Percentiles rank a stretch among this genome's conserved stretches.
phyloP scores from a whole-genome alignment of 768 basidiomycete species.

The Pulveroboletus ravenelii region DNA sequence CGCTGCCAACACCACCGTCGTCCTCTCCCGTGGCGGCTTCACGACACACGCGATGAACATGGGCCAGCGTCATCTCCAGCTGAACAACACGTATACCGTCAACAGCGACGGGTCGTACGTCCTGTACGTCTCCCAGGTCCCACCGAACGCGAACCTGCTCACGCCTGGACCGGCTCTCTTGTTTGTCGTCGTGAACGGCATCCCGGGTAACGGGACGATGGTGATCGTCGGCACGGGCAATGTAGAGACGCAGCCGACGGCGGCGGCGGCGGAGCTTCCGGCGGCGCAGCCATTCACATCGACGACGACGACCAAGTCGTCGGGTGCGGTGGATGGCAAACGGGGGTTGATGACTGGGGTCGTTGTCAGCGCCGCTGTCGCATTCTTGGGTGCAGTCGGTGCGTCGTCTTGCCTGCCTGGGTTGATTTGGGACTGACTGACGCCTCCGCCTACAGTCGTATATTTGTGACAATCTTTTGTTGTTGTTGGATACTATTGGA shows the following conservation, averaged over 20 bases:
- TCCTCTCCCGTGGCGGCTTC: slow-evolving; percentile 79
- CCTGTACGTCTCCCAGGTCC: slow-evolving; percentile 76
- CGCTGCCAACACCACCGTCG: slow-evolving; percentile 70
- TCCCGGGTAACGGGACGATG: slow-evolving; percentile 75
- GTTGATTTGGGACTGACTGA: neutral
- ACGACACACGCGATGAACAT: slow-evolving; percentile 86
- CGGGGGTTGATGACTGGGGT: neutral
- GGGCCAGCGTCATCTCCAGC: slow-evolving; percentile 76
- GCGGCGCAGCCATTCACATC: slow-evolving; percentile 21
- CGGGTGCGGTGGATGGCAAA: neutral
- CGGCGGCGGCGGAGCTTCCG: slow-evolving; percentile 39
- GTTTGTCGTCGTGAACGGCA: slow-evolving; percentile 78
- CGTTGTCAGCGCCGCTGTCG: neutral
- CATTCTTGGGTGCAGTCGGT: neutral
- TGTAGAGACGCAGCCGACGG: slow-evolving; percentile 65
- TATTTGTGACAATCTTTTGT: no score
- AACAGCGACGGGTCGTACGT: slow-evolving; percentile 71
- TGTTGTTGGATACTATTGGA: no score
- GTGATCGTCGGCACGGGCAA: slow-evolving; percentile 77
- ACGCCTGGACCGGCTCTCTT: slow-evolving; percentile 85
- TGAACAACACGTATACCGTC: slow-evolving; percentile 83
- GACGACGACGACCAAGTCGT: neutral
- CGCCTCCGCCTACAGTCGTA: neutral
- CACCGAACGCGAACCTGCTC: slow-evolving; percentile 81
- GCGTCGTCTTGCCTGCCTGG: neutral